phyloP scores from a whole-genome alignment of 2,329 filamentous ascomycete genomes.

The Fusarium sp. region DNA sequence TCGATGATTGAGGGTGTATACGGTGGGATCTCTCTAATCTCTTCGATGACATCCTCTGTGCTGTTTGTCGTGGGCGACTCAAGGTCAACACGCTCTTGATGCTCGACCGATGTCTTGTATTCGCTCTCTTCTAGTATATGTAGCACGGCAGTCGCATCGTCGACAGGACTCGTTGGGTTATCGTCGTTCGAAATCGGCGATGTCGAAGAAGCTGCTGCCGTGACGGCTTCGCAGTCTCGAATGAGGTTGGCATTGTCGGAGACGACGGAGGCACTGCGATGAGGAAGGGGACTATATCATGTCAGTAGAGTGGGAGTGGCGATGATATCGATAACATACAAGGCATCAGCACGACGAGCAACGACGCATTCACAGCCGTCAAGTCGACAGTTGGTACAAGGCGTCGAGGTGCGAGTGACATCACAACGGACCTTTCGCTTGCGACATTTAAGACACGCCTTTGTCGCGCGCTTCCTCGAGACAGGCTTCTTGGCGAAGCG shows the following conservation, averaged over 20 bases:
- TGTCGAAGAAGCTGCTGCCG: neutral
- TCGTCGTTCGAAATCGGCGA: slow-evolving; percentile 14
- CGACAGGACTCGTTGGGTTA: neutral
- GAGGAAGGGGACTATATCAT: neutral
- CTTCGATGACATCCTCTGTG: neutral
- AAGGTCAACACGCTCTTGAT: slow-evolving; percentile 3
- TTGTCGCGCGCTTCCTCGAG: slow-evolving; percentile 36
- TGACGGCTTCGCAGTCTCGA: slow-evolving; percentile 13
- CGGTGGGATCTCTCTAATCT: neutral
- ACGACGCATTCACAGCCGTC: slow-evolving; percentile 32
- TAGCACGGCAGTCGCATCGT: slow-evolving; percentile 3
- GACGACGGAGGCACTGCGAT: neutral
- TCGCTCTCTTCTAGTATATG: slow-evolving; percentile 1
- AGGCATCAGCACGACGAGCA: slow-evolving; percentile 15
- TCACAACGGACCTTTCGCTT: slow-evolving; percentile 38
- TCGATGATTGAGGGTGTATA: neutral
- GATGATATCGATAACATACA: neutral
- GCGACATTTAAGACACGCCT: slow-evolving; percentile 38
- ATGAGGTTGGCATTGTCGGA: neutral
- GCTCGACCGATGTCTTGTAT: neutral
- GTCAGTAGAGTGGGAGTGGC: neutral
- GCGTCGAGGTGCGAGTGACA: slow-evolving; percentile 32
- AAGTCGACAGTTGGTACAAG: slow-evolving; percentile 38
- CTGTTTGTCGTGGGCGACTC: neutral
- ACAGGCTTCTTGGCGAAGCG: slow-evolving; percentile 36